Evolutionary conservation across 2,329 filamentous ascomycete species (phyloP).

Genomic region (Aspergillus novofumigatus): DNA sequence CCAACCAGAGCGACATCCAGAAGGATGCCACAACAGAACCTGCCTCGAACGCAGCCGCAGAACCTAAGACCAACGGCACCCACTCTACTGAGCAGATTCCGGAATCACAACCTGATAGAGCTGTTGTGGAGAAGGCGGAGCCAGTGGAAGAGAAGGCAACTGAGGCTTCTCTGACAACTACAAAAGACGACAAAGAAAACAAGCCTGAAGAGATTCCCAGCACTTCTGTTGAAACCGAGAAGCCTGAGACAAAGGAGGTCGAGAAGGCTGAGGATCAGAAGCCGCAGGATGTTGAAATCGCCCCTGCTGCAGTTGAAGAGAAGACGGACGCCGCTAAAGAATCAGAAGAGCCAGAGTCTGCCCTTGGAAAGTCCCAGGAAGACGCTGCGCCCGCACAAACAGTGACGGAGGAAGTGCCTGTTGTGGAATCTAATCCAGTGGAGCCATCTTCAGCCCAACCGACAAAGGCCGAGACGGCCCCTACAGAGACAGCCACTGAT

Average conservation of each 20-base stretch:
- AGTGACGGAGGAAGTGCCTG: background rate
- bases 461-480: background rate
- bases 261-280: background rate
- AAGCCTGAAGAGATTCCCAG: constrained; percentile 3
- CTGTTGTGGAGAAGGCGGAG: constrained; percentile 1
- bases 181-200: background rate
- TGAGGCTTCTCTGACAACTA: background rate
- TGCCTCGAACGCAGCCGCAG: constrained; percentile 2
- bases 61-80: constrained; percentile 11
- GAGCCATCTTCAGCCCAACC: background rate
- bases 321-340: background rate
- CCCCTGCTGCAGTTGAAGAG: background rate
- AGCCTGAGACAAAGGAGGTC: background rate
- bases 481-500: background rate
- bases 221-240: background rate
- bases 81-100: constrained; percentile 5
- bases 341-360: background rate
- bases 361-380: background rate
- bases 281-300: background rate
- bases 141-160: constrained; percentile 2
- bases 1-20: constrained; percentile 1
- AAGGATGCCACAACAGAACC: constrained; percentile 4
- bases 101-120: constrained; percentile 1
- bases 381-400: background rate
- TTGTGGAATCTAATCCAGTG: background rate